Percentiles rank a stretch among this genome's conserved stretches.
These are phyloP conservation scores for Marchantia paleacea DNA, from an alignment of 225 moss, liverwort and hornwort genomes.

Conservation along the genomic window DNA sequence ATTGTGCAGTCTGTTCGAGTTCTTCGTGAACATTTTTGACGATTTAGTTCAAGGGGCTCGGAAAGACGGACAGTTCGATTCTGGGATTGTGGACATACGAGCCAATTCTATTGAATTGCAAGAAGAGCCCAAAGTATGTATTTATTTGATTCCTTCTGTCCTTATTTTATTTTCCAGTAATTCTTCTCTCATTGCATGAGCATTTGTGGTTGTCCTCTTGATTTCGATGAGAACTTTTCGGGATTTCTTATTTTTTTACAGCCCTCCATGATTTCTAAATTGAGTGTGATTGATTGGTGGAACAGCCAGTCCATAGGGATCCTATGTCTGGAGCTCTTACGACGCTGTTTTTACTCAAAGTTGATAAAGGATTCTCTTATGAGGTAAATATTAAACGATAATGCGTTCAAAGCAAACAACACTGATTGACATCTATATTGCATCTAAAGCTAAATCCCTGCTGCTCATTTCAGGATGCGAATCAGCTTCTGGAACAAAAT, in stretches of 20 bases:
- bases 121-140: conserved; percentile 66
- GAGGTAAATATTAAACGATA: conserved; percentile 46
- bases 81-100: conserved; percentile 92
- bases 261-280: neutral
- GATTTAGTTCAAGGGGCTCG: conserved; percentile 89
- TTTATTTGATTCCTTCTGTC: neutral
- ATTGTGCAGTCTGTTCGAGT: conserved; percentile 70
- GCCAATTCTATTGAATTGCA: conserved; percentile 82
- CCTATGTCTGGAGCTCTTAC: conserved; percentile 95
- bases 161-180: neutral
- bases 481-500: conserved; percentile 60
- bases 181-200: neutral
- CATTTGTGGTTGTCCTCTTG: neutral
- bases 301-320: conserved; percentile 87
- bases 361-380: conserved; percentile 84
- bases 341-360: conserved; percentile 74
- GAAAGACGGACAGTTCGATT: conserved; percentile 96
- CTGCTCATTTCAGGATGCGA: conserved; percentile 55
- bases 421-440: neutral
- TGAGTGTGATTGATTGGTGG: neutral
- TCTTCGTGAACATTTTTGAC: conserved; percentile 90
- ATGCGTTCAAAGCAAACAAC: neutral
- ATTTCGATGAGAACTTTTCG: neutral
- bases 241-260: neutral
- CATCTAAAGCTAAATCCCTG: neutral